Conservation (phyloP, 768 basidiomycete species). For the Mycena latifolia region DNA sequence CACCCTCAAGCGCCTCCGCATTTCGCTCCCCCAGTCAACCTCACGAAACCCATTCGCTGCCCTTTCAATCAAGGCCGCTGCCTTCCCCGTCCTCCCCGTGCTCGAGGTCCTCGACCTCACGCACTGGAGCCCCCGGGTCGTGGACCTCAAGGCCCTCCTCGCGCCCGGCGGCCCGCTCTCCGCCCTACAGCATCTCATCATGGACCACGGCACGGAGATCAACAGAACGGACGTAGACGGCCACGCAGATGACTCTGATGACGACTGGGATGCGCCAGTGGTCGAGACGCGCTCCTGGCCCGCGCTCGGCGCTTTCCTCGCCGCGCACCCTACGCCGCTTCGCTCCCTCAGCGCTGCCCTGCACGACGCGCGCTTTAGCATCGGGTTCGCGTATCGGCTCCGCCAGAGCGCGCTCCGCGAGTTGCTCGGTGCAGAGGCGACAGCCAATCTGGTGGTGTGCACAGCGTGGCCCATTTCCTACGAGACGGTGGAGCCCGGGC, state of each 20-base stretch:
- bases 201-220: constrained; percentile 23
- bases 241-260: neutral
- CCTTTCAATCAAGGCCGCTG: neutral
- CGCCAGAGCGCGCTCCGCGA: neutral
- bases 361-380: constrained; percentile 1
- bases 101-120: constrained; percentile 25
- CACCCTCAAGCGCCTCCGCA: constrained; percentile 13
- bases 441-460: constrained; percentile 1
- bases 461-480: constrained; percentile 16
- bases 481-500: neutral
- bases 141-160: constrained; percentile 3
- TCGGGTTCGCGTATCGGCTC: neutral
- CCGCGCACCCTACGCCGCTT: neutral
- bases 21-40: constrained; percentile 13
- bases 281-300: constrained; percentile 14
- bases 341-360: constrained; percentile 20
- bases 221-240: neutral
- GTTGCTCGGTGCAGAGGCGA: neutral
- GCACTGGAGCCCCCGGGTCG: constrained; percentile 5
- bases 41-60: neutral
- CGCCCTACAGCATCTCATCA: constrained; percentile 23
- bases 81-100: constrained; percentile 14
- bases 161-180: neutral
- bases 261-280: neutral
- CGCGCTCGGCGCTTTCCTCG: constrained; percentile 13